These are phyloP conservation scores for Fusarium paranaense DNA, from an alignment of 2,329 filamentous ascomycete species.

Conservation along the genomic window DNA sequence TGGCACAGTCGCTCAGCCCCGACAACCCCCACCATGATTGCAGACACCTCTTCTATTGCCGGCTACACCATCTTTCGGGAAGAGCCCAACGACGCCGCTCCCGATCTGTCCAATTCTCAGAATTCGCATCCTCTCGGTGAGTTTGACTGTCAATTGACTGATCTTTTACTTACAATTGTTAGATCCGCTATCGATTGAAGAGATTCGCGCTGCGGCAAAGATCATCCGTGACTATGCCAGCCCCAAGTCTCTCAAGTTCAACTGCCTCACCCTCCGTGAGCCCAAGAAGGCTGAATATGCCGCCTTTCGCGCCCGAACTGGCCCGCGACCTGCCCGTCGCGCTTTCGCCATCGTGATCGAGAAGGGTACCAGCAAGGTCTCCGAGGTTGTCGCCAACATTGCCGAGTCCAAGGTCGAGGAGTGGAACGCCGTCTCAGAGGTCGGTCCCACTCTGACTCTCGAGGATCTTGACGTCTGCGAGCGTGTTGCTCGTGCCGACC, in stretches of 20 bases:
- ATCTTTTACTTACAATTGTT: constrained; percentile 1
- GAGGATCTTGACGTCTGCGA: constrained; percentile 84
- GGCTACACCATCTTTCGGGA: constrained; percentile 60
- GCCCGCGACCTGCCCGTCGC: constrained; percentile 61
- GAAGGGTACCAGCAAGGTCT: constrained; percentile 52
- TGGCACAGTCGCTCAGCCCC: constrained; percentile 44
- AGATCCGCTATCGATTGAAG: constrained; percentile 66
- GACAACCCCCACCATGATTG: constrained; percentile 55
- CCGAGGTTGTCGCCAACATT: constrained; percentile 65
- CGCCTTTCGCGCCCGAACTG: constrained; percentile 65
- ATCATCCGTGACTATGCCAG: constrained; percentile 57
- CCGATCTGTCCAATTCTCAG: constrained; percentile 47
- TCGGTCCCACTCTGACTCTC: constrained; percentile 73
- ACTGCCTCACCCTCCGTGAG: constrained; percentile 75
- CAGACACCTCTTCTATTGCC: constrained; percentile 57
- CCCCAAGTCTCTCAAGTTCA: constrained; percentile 58
- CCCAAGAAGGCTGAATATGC: constrained; percentile 73
- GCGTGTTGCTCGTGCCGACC: constrained; percentile 73
- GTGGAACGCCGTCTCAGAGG: constrained; percentile 59
- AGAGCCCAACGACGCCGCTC: constrained; percentile 53
- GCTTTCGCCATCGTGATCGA: constrained; percentile 63
- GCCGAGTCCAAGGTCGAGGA: constrained; percentile 54
- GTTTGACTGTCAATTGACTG: background rate
- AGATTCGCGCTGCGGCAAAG: constrained; percentile 63
- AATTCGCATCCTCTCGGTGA: constrained; percentile 53